Conservation (phyloP, 306 rosid species). For the Ceratonia siliqua region DNA sequence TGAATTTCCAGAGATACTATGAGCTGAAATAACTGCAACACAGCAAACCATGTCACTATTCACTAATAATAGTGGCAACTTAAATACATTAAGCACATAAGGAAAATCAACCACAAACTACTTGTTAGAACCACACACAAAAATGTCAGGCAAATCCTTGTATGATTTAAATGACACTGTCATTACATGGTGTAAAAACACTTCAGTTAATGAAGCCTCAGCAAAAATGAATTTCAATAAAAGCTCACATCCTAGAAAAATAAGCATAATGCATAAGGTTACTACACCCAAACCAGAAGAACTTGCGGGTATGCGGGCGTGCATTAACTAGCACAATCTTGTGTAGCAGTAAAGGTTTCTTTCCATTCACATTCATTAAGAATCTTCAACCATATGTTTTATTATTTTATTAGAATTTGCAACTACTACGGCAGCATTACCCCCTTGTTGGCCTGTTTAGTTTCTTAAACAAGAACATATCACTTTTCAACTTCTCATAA, state of each 20-base stretch:
- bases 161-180: background rate
- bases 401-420: background rate
- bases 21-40: constrained; percentile 64
- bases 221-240: background rate
- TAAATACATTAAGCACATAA: background rate
- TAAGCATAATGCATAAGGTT: background rate
- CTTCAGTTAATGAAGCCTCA: background rate
- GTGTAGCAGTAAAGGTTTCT: constrained; percentile 10
- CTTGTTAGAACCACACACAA: constrained; percentile 10
- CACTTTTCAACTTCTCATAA: constrained; percentile 15
- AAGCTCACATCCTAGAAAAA: background rate
- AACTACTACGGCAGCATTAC: constrained; percentile 14
- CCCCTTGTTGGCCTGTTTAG: background rate
- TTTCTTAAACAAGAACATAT: constrained; percentile 17
- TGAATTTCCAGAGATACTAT: constrained; percentile 62
- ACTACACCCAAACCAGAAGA: background rate
- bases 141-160: background rate
- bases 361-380: background rate
- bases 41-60: constrained; percentile 31
- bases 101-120: too few relatives aligned
- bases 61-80: constrained; percentile 7
- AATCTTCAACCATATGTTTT: constrained; percentile 12
- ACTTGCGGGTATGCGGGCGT: constrained; percentile 3
- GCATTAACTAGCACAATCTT: background rate
- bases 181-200: background rate